Evolutionary conservation across 345 rosid genomes (phyloP).

Genomic region (Noccaea caerulescens): DNA sequence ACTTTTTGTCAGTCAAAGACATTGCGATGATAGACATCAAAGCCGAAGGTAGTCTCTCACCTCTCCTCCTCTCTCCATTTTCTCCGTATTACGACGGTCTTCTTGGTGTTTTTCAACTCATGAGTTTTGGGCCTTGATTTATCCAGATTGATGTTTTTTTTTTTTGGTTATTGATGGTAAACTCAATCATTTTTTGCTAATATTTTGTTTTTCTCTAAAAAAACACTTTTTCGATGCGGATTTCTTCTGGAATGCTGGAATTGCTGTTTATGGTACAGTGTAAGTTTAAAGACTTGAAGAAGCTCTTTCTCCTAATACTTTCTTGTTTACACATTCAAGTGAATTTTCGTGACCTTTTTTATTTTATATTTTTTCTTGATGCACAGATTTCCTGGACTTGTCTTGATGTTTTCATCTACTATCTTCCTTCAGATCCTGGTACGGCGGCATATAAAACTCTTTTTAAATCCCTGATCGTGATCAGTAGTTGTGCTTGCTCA

Average conservation of each 20-base stretch:
- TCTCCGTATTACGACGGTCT: too few relatives aligned
- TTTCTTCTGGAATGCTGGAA: conserved; percentile 34
- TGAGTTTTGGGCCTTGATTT: conserved; percentile 15
- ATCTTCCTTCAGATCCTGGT: conserved; percentile 89
- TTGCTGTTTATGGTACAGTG: conserved; percentile 52
- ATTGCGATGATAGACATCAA: conserved; percentile 72
- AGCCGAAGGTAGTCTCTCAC: conserved; percentile 52
- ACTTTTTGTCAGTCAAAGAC: conserved; percentile 7
- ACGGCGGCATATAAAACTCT: conserved; percentile 12
- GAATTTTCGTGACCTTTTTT: conserved; percentile 19
- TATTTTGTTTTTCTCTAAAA: background rate
- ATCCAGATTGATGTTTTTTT: conserved; percentile 7
- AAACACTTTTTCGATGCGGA: conserved; percentile 9
- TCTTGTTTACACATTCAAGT: conserved; percentile 1
- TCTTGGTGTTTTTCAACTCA: background rate
- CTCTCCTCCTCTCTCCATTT: background rate
- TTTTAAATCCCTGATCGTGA: too few relatives aligned
- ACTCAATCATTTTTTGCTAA: conserved; percentile 19
- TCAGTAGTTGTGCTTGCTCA: too few relatives aligned
- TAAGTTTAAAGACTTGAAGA: conserved; percentile 50
- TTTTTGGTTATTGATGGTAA: background rate
- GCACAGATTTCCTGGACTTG: conserved; percentile 83
- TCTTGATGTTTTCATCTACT: conserved; percentile 88
- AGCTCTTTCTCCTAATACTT: conserved; percentile 17
- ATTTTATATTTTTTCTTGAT: background rate